Evolutionary conservation across 805 yeast species (phyloP).

Genomic region (Cyberlindnera mississippiensis): DNA sequence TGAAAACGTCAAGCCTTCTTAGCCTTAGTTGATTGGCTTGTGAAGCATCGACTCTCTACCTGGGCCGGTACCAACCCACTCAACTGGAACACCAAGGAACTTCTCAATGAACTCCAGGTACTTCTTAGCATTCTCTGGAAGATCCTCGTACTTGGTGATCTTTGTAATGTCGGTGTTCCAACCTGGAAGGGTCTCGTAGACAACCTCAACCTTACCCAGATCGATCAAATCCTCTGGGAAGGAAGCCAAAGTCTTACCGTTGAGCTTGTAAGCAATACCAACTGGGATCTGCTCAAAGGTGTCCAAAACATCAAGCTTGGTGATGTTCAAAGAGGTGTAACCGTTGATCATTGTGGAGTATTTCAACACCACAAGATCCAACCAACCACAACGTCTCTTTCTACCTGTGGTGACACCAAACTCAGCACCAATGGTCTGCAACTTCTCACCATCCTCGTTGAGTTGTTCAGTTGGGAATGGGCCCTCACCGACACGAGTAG

Average conservation of each 20-base stretch:
- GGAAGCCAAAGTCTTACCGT: slow-evolving; percentile 68
- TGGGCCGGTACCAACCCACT: slow-evolving; percentile 99
- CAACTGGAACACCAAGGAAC: slow-evolving; percentile 75
- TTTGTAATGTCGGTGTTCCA: slow-evolving; percentile 85
- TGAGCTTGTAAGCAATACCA: slow-evolving; percentile 75
- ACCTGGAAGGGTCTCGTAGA: slow-evolving; percentile 88
- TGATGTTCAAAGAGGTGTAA: slow-evolving; percentile 89
- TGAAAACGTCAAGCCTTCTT: not conserved
- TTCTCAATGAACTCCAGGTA: slow-evolving; percentile 86
- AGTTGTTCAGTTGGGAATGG: slow-evolving; percentile 98
- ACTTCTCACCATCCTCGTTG: slow-evolving; percentile 77
- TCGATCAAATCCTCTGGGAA: slow-evolving; percentile 91
- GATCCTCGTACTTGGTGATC: slow-evolving; percentile 63
- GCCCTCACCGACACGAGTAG: slow-evolving; percentile 98
- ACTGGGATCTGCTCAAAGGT: slow-evolving; percentile 83
- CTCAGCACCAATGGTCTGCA: slow-evolving; percentile 93
- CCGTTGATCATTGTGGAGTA: slow-evolving; percentile 92
- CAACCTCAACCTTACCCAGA: slow-evolving; percentile 88
- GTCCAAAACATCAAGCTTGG: slow-evolving; percentile 94
- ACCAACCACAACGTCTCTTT: slow-evolving; percentile 99
- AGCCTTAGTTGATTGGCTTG: slow-evolving; percentile 34
- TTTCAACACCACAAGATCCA: slow-evolving; percentile 90
- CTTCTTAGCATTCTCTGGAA: slow-evolving; percentile 84
- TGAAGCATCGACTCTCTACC: slow-evolving; percentile 90
- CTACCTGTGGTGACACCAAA: slow-evolving; percentile 98